Evolutionary conservation across 192 early-diverging fungal genomes (phyloP), one percentile per base, ranked within the genome.

Genomic region (Mortierella hygrophila): DNA sequence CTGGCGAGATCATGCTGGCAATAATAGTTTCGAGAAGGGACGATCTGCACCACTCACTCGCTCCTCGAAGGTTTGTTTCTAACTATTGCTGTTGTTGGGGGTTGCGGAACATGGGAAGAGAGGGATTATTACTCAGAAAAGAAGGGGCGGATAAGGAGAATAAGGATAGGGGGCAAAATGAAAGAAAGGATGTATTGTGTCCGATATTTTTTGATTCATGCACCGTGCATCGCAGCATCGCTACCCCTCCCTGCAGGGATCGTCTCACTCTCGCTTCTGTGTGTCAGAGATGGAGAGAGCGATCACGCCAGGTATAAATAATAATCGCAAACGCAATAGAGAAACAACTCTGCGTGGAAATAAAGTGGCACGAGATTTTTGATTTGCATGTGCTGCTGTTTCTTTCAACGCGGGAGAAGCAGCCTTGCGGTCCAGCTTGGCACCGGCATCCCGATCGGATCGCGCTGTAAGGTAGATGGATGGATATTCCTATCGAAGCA

Each of bases 41-140:
- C 35, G 52, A 57, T 57, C 6, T 23, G n/a, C 10, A 26, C 55
- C 5, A 57, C n/a, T 57, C 49, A 21, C 13, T 15, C 49, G 5
- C 16, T 52, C 5, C 0, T 16, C 21, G 18, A 52, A 52, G 49
- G 26, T 29, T 63, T 29, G 26, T 29, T 63, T 63, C 57, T 26
- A 29, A 15, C 15, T 4, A 29, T 3, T 65, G 2, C n/a, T 60
- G 55, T 26, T 60, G 55, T 57, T 57, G 60, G 29, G 60, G 60
- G 29, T 46, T 46, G 13, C 44, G 44, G 44, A 15, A 46, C 44
- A 46, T 40, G 23, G 10, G 55, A 57, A 6, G 21, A 26, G 57
- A n/a, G 26, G 57, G 57, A 60, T 60, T 55, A 60, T 60, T 65
- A 32, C 60, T 65, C 60, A 65, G 60, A 32, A 32, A 65, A 29